phyloP scores from a whole-genome alignment of 2,329 filamentous ascomycete species.

The Westerdykella aurantiaca region DNA sequence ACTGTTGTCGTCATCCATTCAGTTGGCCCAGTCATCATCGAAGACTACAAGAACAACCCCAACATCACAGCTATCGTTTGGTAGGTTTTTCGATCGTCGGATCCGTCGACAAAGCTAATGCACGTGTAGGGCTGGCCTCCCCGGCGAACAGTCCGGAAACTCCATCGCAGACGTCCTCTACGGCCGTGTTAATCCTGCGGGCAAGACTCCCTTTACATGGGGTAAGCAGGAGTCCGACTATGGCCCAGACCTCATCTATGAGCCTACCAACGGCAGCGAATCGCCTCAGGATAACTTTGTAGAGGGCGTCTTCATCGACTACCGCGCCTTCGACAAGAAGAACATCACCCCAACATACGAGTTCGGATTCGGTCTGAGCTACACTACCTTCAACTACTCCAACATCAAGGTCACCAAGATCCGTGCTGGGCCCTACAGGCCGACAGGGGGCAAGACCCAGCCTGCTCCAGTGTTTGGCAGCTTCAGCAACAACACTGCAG shows the following conservation, averaged over 20 bases:
- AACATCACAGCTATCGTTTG: slow-evolving; percentile 82
- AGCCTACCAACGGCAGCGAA: slow-evolving; percentile 60
- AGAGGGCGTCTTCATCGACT: slow-evolving; percentile 79
- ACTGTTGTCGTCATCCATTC: slow-evolving; percentile 90
- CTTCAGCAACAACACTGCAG: slow-evolving; percentile 55
- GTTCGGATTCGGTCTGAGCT: slow-evolving; percentile 75
- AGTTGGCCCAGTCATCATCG: slow-evolving; percentile 70
- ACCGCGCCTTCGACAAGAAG: slow-evolving; percentile 65
- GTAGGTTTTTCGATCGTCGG: slow-evolving; percentile 17
- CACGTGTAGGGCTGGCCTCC: slow-evolving; percentile 56
- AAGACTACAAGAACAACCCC: slow-evolving; percentile 65
- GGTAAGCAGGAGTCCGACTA: slow-evolving; percentile 63
- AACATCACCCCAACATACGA: slow-evolving; percentile 67
- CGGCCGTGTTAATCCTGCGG: slow-evolving; percentile 70
- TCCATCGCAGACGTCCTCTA: slow-evolving; percentile 78
- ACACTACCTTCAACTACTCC: slow-evolving; percentile 74
- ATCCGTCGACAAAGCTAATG: not conserved
- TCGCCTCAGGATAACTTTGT: slow-evolving; percentile 68
- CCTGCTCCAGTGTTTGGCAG: slow-evolving; percentile 61
- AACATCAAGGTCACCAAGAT: slow-evolving; percentile 54
- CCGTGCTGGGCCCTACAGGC: slow-evolving; percentile 49
- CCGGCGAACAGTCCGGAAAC: slow-evolving; percentile 79
- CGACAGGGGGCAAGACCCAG: slow-evolving; percentile 57
- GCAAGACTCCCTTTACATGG: slow-evolving; percentile 75
- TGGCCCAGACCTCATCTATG: slow-evolving; percentile 60